Conservation (phyloP, 306 rosid species). For the Corylus heterophylla region DNA sequence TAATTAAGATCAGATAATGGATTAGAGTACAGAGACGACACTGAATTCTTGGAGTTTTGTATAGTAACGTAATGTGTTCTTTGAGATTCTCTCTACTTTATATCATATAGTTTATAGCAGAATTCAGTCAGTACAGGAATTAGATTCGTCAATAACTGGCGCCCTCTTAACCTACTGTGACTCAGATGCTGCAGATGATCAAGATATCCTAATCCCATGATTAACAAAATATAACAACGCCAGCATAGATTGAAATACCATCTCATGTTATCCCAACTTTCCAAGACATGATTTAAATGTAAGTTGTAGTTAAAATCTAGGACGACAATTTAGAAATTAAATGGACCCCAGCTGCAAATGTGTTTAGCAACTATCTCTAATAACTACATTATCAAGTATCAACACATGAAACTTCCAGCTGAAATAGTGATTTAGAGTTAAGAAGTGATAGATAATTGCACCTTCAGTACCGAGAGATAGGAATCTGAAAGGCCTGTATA, state of each 20-base stretch:
- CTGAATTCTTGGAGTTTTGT: too few species aligned
- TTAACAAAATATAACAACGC: not conserved
- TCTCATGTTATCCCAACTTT: not conserved
- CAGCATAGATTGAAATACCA: not conserved
- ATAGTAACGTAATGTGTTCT: too few species aligned
- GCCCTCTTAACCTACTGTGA: not conserved
- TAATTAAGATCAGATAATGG: too few species aligned
- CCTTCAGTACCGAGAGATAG: slow-evolving; percentile 93
- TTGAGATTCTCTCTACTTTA: too few species aligned
- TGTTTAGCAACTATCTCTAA: not conserved
- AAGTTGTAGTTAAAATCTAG: not conserved
- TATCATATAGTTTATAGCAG: not conserved
- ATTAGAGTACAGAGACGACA: too few species aligned
- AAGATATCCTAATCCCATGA: not conserved
- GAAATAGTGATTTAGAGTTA: not conserved
- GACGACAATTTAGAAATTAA: not conserved
- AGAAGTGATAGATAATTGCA: slow-evolving; percentile 20
- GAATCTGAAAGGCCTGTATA: slow-evolving; percentile 91
- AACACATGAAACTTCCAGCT: slow-evolving; percentile 1
- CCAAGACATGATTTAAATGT: not conserved
- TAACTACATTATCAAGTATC: not conserved
- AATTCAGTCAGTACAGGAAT: not conserved
- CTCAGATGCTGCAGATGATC: not conserved
- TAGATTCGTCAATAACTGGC: not conserved
- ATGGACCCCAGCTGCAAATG: not conserved